Percentiles rank a stretch among this genome's conserved stretches.
phyloP scores from a whole-genome alignment of 345 rosid genomes.

The Atalantia buxifolia region DNA sequence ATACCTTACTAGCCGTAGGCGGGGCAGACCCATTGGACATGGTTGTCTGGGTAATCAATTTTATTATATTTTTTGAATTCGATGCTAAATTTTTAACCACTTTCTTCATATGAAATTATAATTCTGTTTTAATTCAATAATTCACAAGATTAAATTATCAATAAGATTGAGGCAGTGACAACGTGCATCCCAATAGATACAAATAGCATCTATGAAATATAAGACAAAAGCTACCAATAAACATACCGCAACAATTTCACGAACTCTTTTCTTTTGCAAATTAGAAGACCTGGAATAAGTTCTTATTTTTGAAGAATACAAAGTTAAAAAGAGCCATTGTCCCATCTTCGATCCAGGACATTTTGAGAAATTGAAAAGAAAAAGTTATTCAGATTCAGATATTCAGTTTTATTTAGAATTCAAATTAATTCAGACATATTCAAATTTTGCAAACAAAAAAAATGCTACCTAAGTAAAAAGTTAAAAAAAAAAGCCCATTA shows the following conservation, averaged over 20 bases:
- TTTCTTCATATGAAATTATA: neutral
- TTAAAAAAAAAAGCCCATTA: no score
- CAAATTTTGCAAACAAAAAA: no score
- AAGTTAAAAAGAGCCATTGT: constrained; percentile 12
- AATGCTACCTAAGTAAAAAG: no score
- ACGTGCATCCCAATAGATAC: neutral
- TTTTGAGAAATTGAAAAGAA: no score
- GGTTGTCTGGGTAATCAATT: no score
- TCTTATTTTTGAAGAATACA: constrained; percentile 16
- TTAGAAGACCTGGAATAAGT: neutral
- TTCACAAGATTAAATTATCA: neutral
- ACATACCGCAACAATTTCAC: neutral
- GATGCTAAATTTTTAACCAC: no score
- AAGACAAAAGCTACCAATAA: neutral
- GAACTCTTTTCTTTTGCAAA: neutral
- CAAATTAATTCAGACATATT: no score
- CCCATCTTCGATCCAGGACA: neutral
- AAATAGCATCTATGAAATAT: neutral
- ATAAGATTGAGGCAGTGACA: neutral
- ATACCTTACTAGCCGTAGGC: no score
- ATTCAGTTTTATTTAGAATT: no score
- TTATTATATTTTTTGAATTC: no score
- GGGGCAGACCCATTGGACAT: no score
- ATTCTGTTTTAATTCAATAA: neutral
- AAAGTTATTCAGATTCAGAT: no score